phyloP scores from a whole-genome alignment of 805 yeast genomes.

The Jamesozyma lodderae region DNA sequence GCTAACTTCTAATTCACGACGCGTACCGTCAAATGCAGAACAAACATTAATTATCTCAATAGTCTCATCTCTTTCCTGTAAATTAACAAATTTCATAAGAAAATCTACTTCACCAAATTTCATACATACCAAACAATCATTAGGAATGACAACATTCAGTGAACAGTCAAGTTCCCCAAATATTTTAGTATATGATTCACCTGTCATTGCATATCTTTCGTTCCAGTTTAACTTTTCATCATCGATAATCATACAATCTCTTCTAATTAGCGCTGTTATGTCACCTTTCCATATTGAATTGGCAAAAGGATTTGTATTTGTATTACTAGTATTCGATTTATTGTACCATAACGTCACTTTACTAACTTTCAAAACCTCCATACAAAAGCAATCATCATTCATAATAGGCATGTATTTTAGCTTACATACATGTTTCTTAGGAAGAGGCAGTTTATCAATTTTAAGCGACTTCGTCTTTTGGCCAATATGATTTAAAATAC shows the following conservation, averaged over 20 bases:
- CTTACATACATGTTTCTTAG: neutral
- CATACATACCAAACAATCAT: neutral
- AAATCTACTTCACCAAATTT: neutral
- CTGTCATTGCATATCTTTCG: neutral
- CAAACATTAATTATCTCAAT: slow-evolving; percentile 33
- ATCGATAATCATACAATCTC: neutral
- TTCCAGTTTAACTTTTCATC: neutral
- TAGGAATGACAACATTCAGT: neutral
- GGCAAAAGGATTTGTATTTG: too few species aligned
- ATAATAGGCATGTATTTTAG: neutral
- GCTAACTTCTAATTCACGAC: slow-evolving; percentile 27
- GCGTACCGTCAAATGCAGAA: slow-evolving; percentile 13
- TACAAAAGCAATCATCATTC: slow-evolving; percentile 1
- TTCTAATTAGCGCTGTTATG: too few species aligned
- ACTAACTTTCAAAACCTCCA: neutral
- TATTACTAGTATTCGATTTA: neutral
- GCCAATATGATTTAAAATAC: neutral
- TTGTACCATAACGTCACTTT: neutral
- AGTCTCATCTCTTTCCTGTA: slow-evolving; percentile 47
- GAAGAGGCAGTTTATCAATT: too few species aligned
- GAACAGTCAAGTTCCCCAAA: neutral
- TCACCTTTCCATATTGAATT: too few species aligned
- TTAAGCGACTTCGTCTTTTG: too few species aligned
- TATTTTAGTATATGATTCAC: neutral
- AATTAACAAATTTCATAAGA: slow-evolving; percentile 31